Base-by-base conservation (phyloP, 495 filamentous ascomycete genomes). In the Staphylotrichum longicolle region DNA sequence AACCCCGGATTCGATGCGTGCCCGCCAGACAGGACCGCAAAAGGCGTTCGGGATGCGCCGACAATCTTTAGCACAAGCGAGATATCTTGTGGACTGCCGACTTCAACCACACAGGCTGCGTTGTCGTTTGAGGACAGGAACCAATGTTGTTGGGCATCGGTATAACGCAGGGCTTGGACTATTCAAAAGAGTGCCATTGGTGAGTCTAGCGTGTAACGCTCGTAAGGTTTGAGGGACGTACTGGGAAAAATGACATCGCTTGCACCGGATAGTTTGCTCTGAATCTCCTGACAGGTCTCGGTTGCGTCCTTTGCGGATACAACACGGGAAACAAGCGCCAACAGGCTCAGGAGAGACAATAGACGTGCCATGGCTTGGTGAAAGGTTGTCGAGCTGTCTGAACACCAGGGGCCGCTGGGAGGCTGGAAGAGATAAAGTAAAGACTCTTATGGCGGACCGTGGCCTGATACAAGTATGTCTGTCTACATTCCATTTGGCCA, bases 21-120 rank as follows among this genome's bases (percentile, higher is more conserved):
- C 0, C 80, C 80, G 53, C 80, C 79, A 35, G 74, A 74, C 44
- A 76, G 72, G 14, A 78, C 70, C 3, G 80, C 80, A 55, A 83
- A 80, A 0, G 66, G 61, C 7, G 67, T 66, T 12, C 58, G 56
- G 9, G 62, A 42, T 0, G 46, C 58, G 11, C 58, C 63, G 34
- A 72, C 59, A 11, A 64, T 60, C 33, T 60, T 58, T 9, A 74
- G 27, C 4, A 63, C 68, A 0, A 45, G 34, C 12, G 72, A 63
- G 5, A 74, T 58, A 35, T 72, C 72, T 7, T 50, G 6, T 1
- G 58, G 35, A 0, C 65, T 58, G 0, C 49, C 67, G 12, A 50
- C 54, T 42, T 63, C 35, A 5, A 69, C 40, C 15, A 66, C 65
- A n/a, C 69, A 71, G 12, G 62, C 48, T 30, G 69, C 50, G 27